Conservation (phyloP, 2,329 filamentous ascomycete species). For the Phaeosphaeriaceae sp. region DNA sequence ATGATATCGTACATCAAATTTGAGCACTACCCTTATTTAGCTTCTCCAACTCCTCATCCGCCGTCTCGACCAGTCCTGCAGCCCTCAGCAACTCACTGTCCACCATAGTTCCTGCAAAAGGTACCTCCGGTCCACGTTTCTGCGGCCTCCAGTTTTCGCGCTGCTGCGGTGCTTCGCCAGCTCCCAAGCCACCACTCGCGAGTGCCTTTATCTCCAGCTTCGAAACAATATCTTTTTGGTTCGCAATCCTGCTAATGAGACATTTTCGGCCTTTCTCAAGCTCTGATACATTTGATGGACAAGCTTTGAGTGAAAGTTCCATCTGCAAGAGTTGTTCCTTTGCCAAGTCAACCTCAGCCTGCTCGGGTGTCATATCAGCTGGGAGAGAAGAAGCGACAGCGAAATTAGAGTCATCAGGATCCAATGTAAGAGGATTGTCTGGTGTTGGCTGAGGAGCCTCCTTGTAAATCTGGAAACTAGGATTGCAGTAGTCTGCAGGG, state of each 20-base stretch:
- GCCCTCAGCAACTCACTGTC: conserved; percentile 39
- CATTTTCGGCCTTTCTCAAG: conserved; percentile 23
- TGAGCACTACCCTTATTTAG: conserved; percentile 1
- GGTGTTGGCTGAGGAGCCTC: conserved; percentile 20
- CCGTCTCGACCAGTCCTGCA: conserved; percentile 33
- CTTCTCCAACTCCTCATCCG: conserved; percentile 23
- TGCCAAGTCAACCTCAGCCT: conserved; percentile 23
- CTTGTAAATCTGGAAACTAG: conserved; percentile 19
- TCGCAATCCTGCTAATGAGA: conserved; percentile 27
- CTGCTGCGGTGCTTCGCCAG: conserved; percentile 20
- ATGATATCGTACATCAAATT: no score
- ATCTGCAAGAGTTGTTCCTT: conserved; percentile 18
- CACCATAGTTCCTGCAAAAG: conserved; percentile 39
- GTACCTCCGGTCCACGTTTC: conserved; percentile 27
- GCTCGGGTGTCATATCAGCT: conserved; percentile 24
- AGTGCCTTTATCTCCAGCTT: conserved; percentile 23
- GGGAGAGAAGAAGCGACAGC: conserved; percentile 2
- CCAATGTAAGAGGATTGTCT: conserved; percentile 20
- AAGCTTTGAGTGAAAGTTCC: conserved; percentile 25
- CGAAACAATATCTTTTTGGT: conserved; percentile 21
- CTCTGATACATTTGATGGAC: conserved; percentile 18
- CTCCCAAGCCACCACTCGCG: conserved; percentile 18
- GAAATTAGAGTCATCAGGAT: conserved; percentile 6
- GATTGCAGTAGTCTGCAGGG: conserved; percentile 45
- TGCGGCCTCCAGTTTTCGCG: conserved; percentile 26